Base-by-base conservation (phyloP, 495 filamentous ascomycete genomes). In the Trichoderma erinaceum region DNA sequence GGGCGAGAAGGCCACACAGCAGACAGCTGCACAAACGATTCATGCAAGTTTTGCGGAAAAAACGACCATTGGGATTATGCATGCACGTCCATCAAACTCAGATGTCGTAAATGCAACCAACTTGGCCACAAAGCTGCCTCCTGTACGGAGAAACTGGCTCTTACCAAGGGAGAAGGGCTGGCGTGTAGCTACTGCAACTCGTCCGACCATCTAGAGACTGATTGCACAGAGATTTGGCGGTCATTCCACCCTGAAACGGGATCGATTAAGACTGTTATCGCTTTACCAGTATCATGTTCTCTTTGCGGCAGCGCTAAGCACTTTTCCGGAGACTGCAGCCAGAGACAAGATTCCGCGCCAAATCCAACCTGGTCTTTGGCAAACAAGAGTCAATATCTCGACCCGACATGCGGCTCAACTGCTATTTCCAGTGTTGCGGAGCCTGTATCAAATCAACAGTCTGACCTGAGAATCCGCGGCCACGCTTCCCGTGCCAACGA, bases 231-330 rank as follows among this genome's bases (percentile, higher is more conserved):
- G 66, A 71, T 80, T n/a, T 81, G 75, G 76, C 75, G 76, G 41
- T 79, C 69, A 27, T 83, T 77, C 68, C 63, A 50, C 7, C 70
- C 70, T 4, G 63, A 71, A 25, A 61, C 69, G 12, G 63, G 66
- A 13, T 64, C 41, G 6, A 66, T 69, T 29, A 75, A 69, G 43
- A 81, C 76, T 48, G 79, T 83, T 50, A 74, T 74, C 35, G 66
- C 66, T 29, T 69, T 83, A 10, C 78, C 79, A 0, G 66, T 73
- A 0, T 83, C 74, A 64, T 83, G 81, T 65, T 80, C 78, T 66
- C 69, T 67, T 38, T 83, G 81, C 67, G 81, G 80, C 27, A 66
- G 50, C 5, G 68, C 71, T 21, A 71, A 72, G 4, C 81, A 83
- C 65, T 80, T 79, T 65, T 75, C 76, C 2, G 64, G 71, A 2